Conservation (phyloP, 2,329 filamentous ascomycete genomes). For the Albifimbria verrucaria region DNA sequence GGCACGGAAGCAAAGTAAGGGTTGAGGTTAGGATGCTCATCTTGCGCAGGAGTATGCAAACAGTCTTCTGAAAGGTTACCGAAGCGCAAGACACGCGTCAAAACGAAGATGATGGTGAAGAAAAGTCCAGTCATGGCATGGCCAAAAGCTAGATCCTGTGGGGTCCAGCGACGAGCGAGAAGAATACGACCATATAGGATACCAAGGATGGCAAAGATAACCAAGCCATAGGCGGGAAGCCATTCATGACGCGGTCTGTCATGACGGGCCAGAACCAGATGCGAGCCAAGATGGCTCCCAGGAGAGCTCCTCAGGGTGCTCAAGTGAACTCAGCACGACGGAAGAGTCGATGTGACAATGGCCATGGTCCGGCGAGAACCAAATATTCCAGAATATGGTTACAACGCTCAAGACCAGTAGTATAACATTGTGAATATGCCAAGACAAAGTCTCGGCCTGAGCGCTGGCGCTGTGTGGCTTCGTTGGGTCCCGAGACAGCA, state of each 20-base stretch:
- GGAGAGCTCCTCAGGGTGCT: slow-evolving; percentile 1
- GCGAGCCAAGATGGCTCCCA: slow-evolving; percentile 21
- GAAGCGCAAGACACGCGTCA: slow-evolving; percentile 37
- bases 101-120: slow-evolving; percentile 35
- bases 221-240: slow-evolving; percentile 44
- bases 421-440: slow-evolving; percentile 36
- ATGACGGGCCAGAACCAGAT: slow-evolving; percentile 39
- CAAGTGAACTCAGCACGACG: neutral
- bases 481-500: slow-evolving; percentile 17
- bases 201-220: slow-evolving; percentile 41
- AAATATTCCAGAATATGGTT: slow-evolving; percentile 44
- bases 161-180: slow-evolving; percentile 27
- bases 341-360: slow-evolving; percentile 23
- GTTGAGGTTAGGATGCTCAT: slow-evolving; percentile 25
- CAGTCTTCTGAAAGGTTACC: slow-evolving; percentile 43
- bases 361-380: slow-evolving; percentile 38
- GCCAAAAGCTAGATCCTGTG: slow-evolving; percentile 18
- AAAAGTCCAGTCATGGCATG: slow-evolving; percentile 23
- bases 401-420: slow-evolving; percentile 30
- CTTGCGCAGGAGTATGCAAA: slow-evolving; percentile 35
- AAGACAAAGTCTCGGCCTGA: slow-evolving; percentile 25
- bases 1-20: slow-evolving; percentile 37
- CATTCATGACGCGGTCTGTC: slow-evolving; percentile 28
- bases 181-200: slow-evolving; percentile 40
- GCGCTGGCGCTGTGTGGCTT: neutral